Base-by-base conservation (phyloP, 768 basidiomycete species). In the Fibroporia radiculosa region DNA sequence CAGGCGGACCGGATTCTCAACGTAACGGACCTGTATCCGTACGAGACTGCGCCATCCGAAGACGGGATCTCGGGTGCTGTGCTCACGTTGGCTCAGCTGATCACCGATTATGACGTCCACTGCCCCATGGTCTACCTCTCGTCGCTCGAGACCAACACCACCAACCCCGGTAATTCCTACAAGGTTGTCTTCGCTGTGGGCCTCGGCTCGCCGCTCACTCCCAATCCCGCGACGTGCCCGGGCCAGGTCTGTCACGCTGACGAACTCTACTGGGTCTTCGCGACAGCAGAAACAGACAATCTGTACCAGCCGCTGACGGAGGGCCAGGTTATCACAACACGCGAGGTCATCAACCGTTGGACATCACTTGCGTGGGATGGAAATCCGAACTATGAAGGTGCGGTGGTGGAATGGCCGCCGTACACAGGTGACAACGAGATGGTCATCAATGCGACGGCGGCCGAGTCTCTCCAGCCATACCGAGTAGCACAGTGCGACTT, bases 191-290 rank as follows among this genome's bases (percentile, higher is more conserved):
- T 48, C 47, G 28, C 33, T n/a, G 29, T 29, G 6, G 47, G 47
- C 1, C 47, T 48, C 12, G 40, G 33, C 1, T 48, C 47, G 5
- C 47, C 47, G 41, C 47, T 48, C 31, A 48, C 47, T 24, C 47
- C 47, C 26, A 48, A 48, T 20, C 47, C 47, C 25, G 41, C 20
- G 14, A 48, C 47, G 6, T 48, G 47, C 31, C 31, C 34, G 12
- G 47, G 47, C 6, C 47, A 48, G 35, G 47, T 48, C 33, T 48
- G 47, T 27, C 47, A 48, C 16, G 47, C 47, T 16, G 47, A 48
- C 19, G 47, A 48, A 16, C 41, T 48, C 16, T 48, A 48, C 47
- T 48, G 41, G 40, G 47, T 48, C 18, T 48, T 48, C 41, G 47
- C 41, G 18, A 48, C 47, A 4, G 47, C 47, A 4, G 47, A 48